These are phyloP conservation scores for Breynia disticha DNA, from an alignment of 441 rosid species.

Conservation along the genomic window DNA sequence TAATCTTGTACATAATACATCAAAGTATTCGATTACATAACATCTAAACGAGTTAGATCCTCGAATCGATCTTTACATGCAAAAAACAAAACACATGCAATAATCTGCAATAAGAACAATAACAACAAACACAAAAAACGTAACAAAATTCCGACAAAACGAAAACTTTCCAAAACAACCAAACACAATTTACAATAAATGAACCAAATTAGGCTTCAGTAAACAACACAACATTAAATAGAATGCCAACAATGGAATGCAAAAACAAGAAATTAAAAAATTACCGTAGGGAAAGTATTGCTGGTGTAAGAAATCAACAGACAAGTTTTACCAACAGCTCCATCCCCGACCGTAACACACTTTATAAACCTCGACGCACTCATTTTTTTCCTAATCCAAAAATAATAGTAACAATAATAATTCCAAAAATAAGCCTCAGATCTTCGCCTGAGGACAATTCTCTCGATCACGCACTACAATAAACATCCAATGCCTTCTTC, in stretches of 20 bases:
- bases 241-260: background rate
- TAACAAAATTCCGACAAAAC: no score
- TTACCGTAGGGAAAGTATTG: constrained; percentile 95
- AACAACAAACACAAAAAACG: no score
- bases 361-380: constrained; percentile 93
- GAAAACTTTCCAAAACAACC: no score
- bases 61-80: no score
- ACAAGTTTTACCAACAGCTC: constrained; percentile 95
- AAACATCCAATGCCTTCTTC: constrained; percentile 14
- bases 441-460: constrained; percentile 50
- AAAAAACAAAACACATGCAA: no score
- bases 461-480: constrained; percentile 13
- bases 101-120: no score
- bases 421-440: constrained; percentile 36
- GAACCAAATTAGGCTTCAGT: no score
- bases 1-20: no score
- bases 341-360: constrained; percentile 98
- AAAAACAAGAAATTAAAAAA: background rate
- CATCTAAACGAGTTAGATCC: no score
- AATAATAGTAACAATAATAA: background rate
- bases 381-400: constrained; percentile 35
- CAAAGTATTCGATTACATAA: no score
- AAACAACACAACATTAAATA: background rate
- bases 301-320: constrained; percentile 91
- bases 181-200: no score